Evolutionary conservation across 1,284 basidiomycete genomes (phyloP), one percentile per base, ranked within the genome.

Genomic region (Heliocybe sulcata): DNA sequence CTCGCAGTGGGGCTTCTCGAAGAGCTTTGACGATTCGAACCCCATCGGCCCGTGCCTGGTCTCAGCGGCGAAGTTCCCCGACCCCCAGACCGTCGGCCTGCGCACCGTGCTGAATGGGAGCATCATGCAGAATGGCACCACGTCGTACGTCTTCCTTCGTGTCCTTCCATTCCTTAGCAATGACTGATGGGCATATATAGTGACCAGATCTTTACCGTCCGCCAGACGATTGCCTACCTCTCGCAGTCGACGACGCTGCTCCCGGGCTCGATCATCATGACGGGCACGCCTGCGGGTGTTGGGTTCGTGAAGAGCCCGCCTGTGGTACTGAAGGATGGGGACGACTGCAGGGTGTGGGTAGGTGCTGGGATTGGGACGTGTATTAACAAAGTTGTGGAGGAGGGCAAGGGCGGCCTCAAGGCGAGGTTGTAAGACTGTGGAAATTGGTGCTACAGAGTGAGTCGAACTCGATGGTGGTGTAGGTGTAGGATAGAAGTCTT

Each of bases 191-290:
- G 8, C 16, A 25, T 16, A 9, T 55, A 9, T 64, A 90, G 87
- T 48, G 77, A 83, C 58, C 86, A 88, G 64, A 83, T 91, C 51
- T 92, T 90, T 74, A 81, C 68, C 61, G 80, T 91, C 47, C 79
- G 81, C 33, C 77, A 84, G 60, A 87, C 87, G 0, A 75, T 94
- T 53, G 77, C 90, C 0, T 89, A 85, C 75, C 79, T 94, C 33
- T 92, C 90, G 0, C 86, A 92, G 65, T 92, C 87, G 1, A 92
- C 92, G 2, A 96, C 93, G 0, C 81, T 97, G 23, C 80, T 84
- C 58, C 82, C 90, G 0, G 94, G 93, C 1, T 85, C 87, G 0
- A 73, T 94, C 58, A 89, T 94, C 62, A 77, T 92, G 62, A 94
- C 91, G 50, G 87, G 86, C 2, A 88, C 87, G 1, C 87, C 87